A percentile compares a stretch with the other conserved stretches of the same genome.
These are phyloP conservation scores for Crithidia brevicula DNA, from an alignment of 208 protist species.

Conservation along the genomic window DNA sequence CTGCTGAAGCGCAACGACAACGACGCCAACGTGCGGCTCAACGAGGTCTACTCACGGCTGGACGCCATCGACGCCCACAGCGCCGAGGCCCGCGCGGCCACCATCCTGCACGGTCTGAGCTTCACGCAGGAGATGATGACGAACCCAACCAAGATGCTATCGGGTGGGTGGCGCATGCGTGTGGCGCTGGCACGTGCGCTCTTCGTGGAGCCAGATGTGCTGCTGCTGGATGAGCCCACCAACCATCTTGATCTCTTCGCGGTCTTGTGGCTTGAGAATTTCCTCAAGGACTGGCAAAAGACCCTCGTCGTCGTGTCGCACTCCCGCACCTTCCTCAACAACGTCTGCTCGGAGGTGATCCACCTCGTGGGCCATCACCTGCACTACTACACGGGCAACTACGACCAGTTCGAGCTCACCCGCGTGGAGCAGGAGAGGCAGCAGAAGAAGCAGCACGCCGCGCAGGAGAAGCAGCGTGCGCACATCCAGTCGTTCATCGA, in stretches of 20 bases:
- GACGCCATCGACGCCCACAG: slow-evolving; percentile 96
- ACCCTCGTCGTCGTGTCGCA: slow-evolving; percentile 98
- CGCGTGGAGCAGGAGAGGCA: slow-evolving; percentile 88
- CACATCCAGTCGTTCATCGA: slow-evolving; percentile 96
- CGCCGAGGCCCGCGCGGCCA: slow-evolving; percentile 85
- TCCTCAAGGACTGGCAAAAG: slow-evolving; percentile 94
- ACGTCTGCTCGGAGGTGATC: slow-evolving; percentile 95
- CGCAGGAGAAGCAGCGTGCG: slow-evolving; percentile 89
- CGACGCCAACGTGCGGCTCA: slow-evolving; percentile 78
- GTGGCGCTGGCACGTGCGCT: slow-evolving; percentile 96
- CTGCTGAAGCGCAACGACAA: slow-evolving; percentile 84
- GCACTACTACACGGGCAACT: slow-evolving; percentile 94
- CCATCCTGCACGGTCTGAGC: slow-evolving; percentile 93
- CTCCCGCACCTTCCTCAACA: slow-evolving; percentile 97
- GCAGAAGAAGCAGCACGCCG: slow-evolving; percentile 88
- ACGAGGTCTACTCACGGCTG: slow-evolving; percentile 95
- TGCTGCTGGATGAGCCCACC: slow-evolving; percentile 97
- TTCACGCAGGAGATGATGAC: slow-evolving; percentile 96
- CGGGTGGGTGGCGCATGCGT: slow-evolving; percentile 98
- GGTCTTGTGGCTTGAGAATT: slow-evolving; percentile 98
- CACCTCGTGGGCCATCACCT: slow-evolving; percentile 88
- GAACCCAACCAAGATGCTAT: slow-evolving; percentile 82
- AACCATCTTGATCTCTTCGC: slow-evolving; percentile 98
- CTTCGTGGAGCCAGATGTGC: slow-evolving; percentile 95
- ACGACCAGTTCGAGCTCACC: slow-evolving; percentile 93